phyloP scores from a whole-genome alignment of 495 filamentous ascomycete species.

The Aspergillus biplanus region DNA sequence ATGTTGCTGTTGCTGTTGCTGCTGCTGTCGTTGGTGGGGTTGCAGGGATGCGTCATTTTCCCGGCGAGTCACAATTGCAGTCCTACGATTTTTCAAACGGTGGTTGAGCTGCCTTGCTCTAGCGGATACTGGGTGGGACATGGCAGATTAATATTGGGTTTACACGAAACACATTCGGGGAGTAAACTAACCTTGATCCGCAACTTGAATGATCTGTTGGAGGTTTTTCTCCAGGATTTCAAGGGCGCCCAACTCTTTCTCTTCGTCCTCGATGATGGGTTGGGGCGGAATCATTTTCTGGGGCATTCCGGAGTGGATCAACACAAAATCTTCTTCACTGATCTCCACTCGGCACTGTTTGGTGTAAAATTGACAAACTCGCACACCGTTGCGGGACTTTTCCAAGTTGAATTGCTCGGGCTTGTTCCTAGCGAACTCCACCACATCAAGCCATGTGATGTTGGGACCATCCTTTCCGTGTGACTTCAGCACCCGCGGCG shows the following conservation, averaged over 20 bases:
- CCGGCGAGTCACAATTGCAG: constrained; percentile 66
- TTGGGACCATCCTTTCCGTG: constrained; percentile 65
- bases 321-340: constrained; percentile 80
- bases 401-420: constrained; percentile 78
- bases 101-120: constrained; percentile 83
- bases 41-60: constrained; percentile 51
- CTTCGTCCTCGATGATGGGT: constrained; percentile 83
- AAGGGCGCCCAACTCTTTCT: constrained; percentile 79
- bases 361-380: constrained; percentile 78
- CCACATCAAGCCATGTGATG: constrained; percentile 81
- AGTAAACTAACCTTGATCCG: constrained; percentile 70
- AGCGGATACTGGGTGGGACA: constrained; percentile 60
- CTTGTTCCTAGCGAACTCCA: constrained; percentile 80
- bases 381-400: constrained; percentile 65
- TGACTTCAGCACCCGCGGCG: constrained; percentile 68
- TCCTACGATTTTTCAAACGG: constrained; percentile 72
- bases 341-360: constrained; percentile 84
- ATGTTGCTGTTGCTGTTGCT: neutral
- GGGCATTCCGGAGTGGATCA: constrained; percentile 79
- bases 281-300: constrained; percentile 84
- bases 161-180: neutral
- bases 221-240: constrained; percentile 81
- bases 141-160: constrained; percentile 25
- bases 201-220: constrained; percentile 72
- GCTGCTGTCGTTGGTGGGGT: constrained; percentile 13